Evolutionary conservation across 495 filamentous ascomycete genomes (phyloP).

Genomic region (Lophiostoma macrostomum): DNA sequence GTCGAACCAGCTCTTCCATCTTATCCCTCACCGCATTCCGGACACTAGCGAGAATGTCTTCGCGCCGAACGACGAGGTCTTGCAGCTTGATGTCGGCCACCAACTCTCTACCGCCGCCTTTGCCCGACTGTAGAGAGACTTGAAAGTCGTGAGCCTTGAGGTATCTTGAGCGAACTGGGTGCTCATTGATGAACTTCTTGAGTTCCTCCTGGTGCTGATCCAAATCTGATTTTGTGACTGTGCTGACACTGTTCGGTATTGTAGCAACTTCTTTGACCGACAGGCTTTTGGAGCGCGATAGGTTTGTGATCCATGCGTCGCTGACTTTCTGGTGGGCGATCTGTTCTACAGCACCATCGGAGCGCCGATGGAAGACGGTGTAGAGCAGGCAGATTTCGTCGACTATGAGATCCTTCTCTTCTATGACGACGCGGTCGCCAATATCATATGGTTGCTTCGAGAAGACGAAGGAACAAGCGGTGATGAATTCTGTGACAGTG

Average conservation of each 20-base stretch:
- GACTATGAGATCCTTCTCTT: conserved; percentile 5
- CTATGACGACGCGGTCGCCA: conserved; percentile 8
- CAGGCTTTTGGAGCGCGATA: conserved; percentile 4
- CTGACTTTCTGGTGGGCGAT: background rate
- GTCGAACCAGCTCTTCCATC: too few species aligned
- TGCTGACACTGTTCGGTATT: background rate
- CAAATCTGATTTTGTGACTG: background rate
- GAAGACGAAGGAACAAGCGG: conserved; percentile 7
- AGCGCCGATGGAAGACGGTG: conserved; percentile 4
- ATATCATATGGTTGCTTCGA: conserved; percentile 16
- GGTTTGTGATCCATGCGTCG: conserved; percentile 1
- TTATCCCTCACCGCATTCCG: too few species aligned
- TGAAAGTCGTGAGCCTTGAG: background rate
- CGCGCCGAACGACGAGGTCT: too few species aligned
- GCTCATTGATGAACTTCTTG: background rate
- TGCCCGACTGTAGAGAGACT: background rate
- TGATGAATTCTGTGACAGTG: conserved; percentile 7
- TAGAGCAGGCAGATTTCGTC: conserved; percentile 2
- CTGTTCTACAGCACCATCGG: background rate
- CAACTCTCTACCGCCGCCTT: too few species aligned
- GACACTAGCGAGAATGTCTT: too few species aligned
- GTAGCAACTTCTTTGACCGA: background rate
- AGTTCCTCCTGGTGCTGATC: background rate
- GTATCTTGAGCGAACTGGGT: background rate
- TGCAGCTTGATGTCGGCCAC: too few species aligned